Conservation (phyloP, 1,139 yeast species). For the Candida sp. region DNA sequence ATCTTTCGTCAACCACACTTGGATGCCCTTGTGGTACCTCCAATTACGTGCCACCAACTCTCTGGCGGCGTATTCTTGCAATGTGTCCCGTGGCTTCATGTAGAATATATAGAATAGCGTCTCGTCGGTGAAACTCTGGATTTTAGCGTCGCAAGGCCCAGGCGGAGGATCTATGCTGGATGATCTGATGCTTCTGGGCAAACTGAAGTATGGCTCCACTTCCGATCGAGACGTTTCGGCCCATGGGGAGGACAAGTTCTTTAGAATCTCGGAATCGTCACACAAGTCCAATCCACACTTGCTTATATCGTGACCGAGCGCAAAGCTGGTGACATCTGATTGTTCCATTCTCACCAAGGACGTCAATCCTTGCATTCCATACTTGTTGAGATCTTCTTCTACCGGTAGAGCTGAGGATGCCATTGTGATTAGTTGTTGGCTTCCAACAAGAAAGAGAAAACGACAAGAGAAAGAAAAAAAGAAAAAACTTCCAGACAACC, state of each 20-base stretch:
- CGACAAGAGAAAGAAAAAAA: background rate
- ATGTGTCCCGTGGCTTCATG: constrained; percentile 89
- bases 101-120: constrained; percentile 94
- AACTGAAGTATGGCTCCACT: constrained; percentile 80
- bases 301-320: constrained; percentile 84
- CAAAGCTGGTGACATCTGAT: constrained; percentile 68
- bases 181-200: constrained; percentile 63
- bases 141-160: constrained; percentile 63
- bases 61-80: constrained; percentile 94
- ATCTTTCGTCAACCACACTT: constrained; percentile 97
- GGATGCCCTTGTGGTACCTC: constrained; percentile 96
- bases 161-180: constrained; percentile 49
- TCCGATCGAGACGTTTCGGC: constrained; percentile 87
- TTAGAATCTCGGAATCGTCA: constrained; percentile 54
- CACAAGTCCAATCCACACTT: constrained; percentile 73
- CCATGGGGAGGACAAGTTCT: constrained; percentile 93
- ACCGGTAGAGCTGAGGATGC: constrained; percentile 11
- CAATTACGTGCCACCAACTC: constrained; percentile 91
- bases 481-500: background rate
- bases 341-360: constrained; percentile 73
- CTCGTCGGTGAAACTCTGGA: constrained; percentile 84
- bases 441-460: background rate
- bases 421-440: constrained; percentile 5
- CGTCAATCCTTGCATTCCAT: constrained; percentile 76
- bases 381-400: constrained; percentile 49